Evolutionary conservation across 768 basidiomycete species (phyloP).

Genomic region (Dioszegia aurantiaca): DNA sequence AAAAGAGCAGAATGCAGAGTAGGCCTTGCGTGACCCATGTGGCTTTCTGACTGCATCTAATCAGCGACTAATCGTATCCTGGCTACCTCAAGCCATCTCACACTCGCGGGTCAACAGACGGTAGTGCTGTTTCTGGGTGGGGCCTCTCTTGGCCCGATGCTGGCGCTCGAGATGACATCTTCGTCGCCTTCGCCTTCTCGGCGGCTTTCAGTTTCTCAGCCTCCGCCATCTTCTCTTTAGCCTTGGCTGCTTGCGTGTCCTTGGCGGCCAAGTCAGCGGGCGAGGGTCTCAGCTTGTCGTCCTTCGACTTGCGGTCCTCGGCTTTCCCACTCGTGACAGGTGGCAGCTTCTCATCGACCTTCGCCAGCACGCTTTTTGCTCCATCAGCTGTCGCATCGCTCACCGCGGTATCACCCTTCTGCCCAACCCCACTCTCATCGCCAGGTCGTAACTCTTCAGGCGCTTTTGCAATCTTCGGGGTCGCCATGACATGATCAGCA

Average conservation of each 20-base stretch:
- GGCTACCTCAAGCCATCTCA: too few relatives aligned
- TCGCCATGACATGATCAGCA: conserved; percentile 41
- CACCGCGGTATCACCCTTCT: conserved; percentile 6
- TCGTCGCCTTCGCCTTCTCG: neutral
- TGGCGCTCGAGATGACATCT: too few relatives aligned
- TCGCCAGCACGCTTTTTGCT: conserved; percentile 5
- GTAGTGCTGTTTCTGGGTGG: neutral
- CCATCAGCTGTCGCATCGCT: neutral
- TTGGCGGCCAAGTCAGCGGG: conserved; percentile 12
- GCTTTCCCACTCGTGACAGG: neutral
- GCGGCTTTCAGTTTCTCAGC: conserved; percentile 5
- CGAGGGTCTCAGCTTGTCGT: conserved; percentile 6
- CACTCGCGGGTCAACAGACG: neutral
- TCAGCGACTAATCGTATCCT: too few relatives aligned
- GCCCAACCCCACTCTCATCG: conserved; percentile 16
- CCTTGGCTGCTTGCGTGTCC: conserved; percentile 19
- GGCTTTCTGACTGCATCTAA: conserved; percentile 32
- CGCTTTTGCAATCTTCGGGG: conserved; percentile 26
- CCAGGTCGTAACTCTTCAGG: conserved; percentile 19
- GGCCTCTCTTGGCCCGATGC: neutral
- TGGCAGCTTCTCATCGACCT: conserved; percentile 4
- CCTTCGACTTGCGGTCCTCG: neutral
- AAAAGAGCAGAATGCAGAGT: conserved; percentile 25
- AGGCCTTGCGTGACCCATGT: conserved; percentile 31
- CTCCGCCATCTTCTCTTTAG: conserved; percentile 12